phyloP scores from a whole-genome alignment of 2,329 filamentous ascomycete genomes.

The Sporothrix protearum region DNA sequence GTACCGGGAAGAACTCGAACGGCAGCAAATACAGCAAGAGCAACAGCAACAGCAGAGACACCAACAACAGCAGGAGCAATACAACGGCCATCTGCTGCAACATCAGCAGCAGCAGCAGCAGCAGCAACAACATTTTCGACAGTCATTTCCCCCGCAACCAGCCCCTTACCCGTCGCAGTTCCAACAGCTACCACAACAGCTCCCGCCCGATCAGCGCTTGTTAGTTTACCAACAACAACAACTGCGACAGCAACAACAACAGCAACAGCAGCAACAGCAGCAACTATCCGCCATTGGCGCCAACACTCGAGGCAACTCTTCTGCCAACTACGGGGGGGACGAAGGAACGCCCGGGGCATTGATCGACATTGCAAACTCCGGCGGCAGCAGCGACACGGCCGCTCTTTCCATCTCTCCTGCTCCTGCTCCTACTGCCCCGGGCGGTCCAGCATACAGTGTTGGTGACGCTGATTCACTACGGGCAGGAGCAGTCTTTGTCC shows the following conservation, averaged over 20 bases:
- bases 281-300: conserved; percentile 17
- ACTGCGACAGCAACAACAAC: conserved; percentile 26
- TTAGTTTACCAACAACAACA: conserved; percentile 23
- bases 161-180: not conserved
- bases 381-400: not conserved
- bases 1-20: conserved; percentile 12
- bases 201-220: not conserved
- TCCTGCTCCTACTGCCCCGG: not conserved
- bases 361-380: not conserved
- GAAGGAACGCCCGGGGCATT: not conserved
- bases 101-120: conserved; percentile 28
- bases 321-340: not conserved
- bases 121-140: conserved; percentile 25
- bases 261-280: conserved; percentile 26
- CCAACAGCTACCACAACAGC: conserved; percentile 15
- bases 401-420: conserved; percentile 5
- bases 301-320: no score
- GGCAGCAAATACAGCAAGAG: conserved; percentile 21
- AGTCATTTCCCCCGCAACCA: not conserved
- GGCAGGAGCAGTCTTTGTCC: not conserved
- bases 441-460: not conserved
- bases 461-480: not conserved
- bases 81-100: conserved; percentile 23
- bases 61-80: conserved; percentile 24
- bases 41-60: conserved; percentile 24